phyloP scores from a whole-genome alignment of 257 asterid species.

The Henckelia pumila region DNA sequence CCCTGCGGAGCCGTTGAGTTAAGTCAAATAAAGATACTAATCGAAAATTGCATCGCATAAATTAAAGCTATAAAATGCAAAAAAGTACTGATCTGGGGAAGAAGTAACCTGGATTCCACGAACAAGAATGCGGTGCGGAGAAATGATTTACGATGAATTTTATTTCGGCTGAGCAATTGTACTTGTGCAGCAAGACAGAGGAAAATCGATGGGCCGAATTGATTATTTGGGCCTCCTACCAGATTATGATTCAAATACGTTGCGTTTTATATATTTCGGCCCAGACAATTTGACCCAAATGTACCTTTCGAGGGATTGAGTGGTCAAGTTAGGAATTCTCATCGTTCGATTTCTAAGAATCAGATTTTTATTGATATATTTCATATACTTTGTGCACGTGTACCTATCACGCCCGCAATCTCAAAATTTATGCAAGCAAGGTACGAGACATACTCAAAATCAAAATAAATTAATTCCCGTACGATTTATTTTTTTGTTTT shows the following conservation, averaged over 20 bases:
- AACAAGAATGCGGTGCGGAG: background rate
- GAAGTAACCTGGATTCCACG: slow-evolving; percentile 26
- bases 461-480: too few relatives aligned
- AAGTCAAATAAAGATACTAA: slow-evolving; percentile 16
- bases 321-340: too few relatives aligned
- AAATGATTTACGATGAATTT: background rate
- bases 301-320: too few relatives aligned
- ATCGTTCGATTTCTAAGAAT: background rate
- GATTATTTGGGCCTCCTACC: background rate
- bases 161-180: background rate
- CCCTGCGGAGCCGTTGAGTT: slow-evolving; percentile 32
- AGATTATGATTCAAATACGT: too few relatives aligned
- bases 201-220: slow-evolving; percentile 9
- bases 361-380: too few relatives aligned
- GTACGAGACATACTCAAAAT: too few relatives aligned
- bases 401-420: too few relatives aligned
- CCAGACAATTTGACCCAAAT: too few relatives aligned
- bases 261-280: too few relatives aligned
- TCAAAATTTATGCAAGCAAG: too few relatives aligned
- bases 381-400: too few relatives aligned
- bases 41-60: background rate
- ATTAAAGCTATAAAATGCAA: background rate
- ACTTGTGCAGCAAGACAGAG: background rate
- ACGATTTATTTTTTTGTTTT: too few relatives aligned
- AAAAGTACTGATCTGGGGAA: slow-evolving; percentile 27